phyloP scores from a whole-genome alignment of 441 rosid genomes.

The Viola pubescens region DNA sequence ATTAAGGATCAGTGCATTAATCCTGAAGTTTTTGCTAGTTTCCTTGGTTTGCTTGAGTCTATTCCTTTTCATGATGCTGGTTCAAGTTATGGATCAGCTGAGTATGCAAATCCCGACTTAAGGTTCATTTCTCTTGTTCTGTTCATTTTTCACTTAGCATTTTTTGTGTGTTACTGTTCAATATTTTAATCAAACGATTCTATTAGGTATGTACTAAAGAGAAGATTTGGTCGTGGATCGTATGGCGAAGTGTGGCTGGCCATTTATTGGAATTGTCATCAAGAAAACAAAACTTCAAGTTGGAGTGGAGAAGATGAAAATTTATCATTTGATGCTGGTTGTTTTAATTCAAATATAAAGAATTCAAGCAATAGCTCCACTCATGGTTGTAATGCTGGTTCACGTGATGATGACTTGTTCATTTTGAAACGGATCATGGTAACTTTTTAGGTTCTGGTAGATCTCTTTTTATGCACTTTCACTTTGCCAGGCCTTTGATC shows the following conservation, averaged over 20 bases:
- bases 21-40: constrained; percentile 65
- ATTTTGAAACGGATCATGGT: constrained; percentile 95
- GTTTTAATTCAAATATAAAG: constrained; percentile 23
- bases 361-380: constrained; percentile 28
- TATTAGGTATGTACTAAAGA: constrained; percentile 73
- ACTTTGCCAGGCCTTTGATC: background rate
- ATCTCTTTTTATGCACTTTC: background rate
- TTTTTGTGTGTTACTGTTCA: constrained; percentile 5
- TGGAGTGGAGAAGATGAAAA: constrained; percentile 36
- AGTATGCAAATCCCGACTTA: constrained; percentile 44
- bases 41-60: constrained; percentile 83
- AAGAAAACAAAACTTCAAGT: constrained; percentile 37
- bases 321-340: constrained; percentile 27
- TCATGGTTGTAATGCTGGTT: constrained; percentile 36
- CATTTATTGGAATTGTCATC: constrained; percentile 72
- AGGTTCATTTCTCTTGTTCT: constrained; percentile 41
- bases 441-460: constrained; percentile 9
- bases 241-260: constrained; percentile 98
- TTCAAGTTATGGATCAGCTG: constrained; percentile 55
- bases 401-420: constrained; percentile 43
- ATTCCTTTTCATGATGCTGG: constrained; percentile 66
- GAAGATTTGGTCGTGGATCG: constrained; percentile 87
- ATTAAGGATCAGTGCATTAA: constrained; percentile 62
- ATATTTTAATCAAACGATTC: background rate
- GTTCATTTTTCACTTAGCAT: constrained; percentile 3